Conservation (phyloP, 495 filamentous ascomycete species). For the Melanomma pulvis-pyrius region DNA sequence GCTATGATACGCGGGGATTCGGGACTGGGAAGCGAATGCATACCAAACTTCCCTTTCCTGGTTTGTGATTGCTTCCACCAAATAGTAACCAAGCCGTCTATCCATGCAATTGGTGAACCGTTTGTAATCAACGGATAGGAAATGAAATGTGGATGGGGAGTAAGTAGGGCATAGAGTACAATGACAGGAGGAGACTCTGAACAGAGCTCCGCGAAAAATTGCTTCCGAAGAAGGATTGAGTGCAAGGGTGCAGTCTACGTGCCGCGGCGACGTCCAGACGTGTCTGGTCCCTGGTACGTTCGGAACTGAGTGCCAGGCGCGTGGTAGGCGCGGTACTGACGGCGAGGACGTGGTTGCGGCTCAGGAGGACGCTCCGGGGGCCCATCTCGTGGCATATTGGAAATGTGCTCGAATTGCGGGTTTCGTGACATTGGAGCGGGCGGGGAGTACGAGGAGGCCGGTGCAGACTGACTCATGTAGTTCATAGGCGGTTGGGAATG, state of each 20-base stretch:
- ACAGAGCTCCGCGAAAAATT: background rate
- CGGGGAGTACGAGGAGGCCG: background rate
- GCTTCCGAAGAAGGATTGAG: background rate
- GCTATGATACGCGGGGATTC: background rate
- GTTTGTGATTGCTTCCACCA: background rate
- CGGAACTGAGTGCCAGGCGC: conserved; percentile 26
- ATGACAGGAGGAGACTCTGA: background rate
- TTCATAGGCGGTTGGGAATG: background rate
- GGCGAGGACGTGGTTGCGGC: conserved; percentile 5
- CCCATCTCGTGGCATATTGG: background rate
- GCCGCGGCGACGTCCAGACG: conserved; percentile 4
- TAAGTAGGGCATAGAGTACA: background rate
- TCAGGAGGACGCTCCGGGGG: conserved; percentile 7
- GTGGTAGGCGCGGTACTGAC: conserved; percentile 14
- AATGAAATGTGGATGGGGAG: background rate
- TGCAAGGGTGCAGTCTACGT: background rate
- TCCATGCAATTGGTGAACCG: background rate
- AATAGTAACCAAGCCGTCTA: background rate
- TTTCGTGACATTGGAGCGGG: background rate
- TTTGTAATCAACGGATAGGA: background rate
- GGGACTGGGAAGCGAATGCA: background rate
- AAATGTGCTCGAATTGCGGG: conserved; percentile 1
- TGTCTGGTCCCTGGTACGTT: conserved; percentile 22
- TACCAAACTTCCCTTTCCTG: background rate
- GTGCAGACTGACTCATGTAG: background rate